phyloP scores from a whole-genome alignment of 345 rosid genomes.

The Ricinus communis region DNA sequence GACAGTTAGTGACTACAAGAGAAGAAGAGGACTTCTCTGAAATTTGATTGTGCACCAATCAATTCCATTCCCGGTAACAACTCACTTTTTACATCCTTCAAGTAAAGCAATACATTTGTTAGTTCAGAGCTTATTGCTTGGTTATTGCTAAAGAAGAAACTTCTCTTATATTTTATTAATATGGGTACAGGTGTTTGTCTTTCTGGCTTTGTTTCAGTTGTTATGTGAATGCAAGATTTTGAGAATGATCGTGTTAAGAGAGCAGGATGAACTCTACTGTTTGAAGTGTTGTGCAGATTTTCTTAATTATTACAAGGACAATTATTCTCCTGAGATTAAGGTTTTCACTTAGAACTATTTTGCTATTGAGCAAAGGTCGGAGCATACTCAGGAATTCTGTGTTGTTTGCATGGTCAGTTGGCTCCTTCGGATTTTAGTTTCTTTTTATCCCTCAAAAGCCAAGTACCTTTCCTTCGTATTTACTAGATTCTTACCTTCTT shows the following conservation, averaged over 20 bases:
- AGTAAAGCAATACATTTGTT: background rate
- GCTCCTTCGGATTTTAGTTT: background rate
- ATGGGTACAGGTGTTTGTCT: background rate
- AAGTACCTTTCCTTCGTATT: too few relatives aligned
- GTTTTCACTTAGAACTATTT: background rate
- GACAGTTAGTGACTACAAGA: slow-evolving; percentile 96
- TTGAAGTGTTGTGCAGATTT: background rate
- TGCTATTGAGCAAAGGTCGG: background rate
- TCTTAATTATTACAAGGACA: too few relatives aligned
- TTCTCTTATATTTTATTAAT: background rate
- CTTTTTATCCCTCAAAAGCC: too few relatives aligned
- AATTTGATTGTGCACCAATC: background rate
- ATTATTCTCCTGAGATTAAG: background rate
- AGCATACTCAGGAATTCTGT: background rate
- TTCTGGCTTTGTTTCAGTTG: background rate
- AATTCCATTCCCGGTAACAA: background rate
- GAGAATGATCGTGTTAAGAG: background rate
- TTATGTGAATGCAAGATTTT: background rate
- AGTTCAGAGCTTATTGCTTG: background rate
- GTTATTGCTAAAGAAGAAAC: background rate
- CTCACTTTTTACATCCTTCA: background rate
- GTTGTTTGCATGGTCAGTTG: background rate
- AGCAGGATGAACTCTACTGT: background rate
- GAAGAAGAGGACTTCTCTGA: slow-evolving; percentile 96
- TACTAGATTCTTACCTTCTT: too few relatives aligned